Base-by-base conservation (phyloP, 176 grass and related monocot genomes). In the Triticum dicoccoides region DNA sequence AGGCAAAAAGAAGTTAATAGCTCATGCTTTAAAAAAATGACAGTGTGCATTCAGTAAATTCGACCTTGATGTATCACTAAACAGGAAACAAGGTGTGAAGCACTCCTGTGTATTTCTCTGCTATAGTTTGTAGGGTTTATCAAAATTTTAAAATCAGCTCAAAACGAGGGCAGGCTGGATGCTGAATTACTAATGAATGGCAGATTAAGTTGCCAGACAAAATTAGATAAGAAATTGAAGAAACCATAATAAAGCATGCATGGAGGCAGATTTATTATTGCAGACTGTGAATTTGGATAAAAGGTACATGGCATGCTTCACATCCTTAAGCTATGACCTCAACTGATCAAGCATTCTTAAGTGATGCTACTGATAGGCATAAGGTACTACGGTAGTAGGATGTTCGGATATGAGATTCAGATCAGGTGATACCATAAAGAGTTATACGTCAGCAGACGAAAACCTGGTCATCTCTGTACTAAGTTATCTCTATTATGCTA, bases 31-130 rank as follows among this genome's bases (percentile, higher is more conserved):
- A 30, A 35, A 14, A 14, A 32, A 24, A 49, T 20, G 9, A 37
- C 9, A 67, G 35, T 64, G 61, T 61, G 80, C 70, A 87, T 80
- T 34, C 4, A 73, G 69, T 61, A 47, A 25, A 25, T 79, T 64
- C 20, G 81, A 29, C 54, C 27, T 9, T 78, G 37, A 72, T 38
- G 21, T 83, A 61, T 23, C 18, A 25, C 27, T 71, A 67, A 69
- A 38, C 14, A 78, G 21, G 38, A n/a, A 76, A 34, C 25, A 87
- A n/a, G 52, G n/a, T 59, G 79, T 25, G 18, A 83, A 89, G 80
- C 25, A 79, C 73, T 80, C 58, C 83, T 61, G 62, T 76, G 54
- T 21, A 65, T 67, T 68, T 89, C 14, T 42, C 12, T 14, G 7
- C n/a, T 61, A 54, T 38, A 33, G 10, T 79, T 34, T 64, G 44